These are phyloP conservation scores for Trichoderma sp. DNA, from an alignment of 2,329 filamentous ascomycete species.

Conservation along the genomic window DNA sequence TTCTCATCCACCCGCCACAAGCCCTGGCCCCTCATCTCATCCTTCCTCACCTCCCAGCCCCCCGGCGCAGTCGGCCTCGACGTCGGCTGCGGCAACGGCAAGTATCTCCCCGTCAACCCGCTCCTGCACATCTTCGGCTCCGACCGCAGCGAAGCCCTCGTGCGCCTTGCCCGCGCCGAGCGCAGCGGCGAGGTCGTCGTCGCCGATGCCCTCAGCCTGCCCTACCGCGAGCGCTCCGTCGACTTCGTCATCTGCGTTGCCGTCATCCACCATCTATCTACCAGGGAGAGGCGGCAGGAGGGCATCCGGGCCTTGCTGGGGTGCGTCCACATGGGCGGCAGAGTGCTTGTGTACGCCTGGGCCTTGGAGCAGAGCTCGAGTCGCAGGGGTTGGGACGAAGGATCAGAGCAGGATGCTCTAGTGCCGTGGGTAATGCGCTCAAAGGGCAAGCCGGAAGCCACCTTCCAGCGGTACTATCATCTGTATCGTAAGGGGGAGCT, in stretches of 20 bases:
- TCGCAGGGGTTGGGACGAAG: slow-evolving; percentile 83
- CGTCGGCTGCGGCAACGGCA: slow-evolving; percentile 94
- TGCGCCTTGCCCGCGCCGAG: slow-evolving; percentile 44
- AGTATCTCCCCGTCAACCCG: slow-evolving; percentile 80
- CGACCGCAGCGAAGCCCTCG: slow-evolving; percentile 67
- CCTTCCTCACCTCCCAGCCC: slow-evolving; percentile 64
- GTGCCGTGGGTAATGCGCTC: slow-evolving; percentile 82
- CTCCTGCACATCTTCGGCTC: slow-evolving; percentile 77
- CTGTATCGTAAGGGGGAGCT: slow-evolving; percentile 84
- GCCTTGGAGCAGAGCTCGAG: slow-evolving; percentile 87
- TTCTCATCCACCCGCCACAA: slow-evolving; percentile 76
- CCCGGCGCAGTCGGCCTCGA: slow-evolving; percentile 80
- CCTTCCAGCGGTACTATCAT: slow-evolving; percentile 91
- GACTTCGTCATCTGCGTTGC: slow-evolving; percentile 95
- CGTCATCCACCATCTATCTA: slow-evolving; percentile 90
- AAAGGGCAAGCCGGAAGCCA: slow-evolving; percentile 44
- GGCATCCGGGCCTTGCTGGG: slow-evolving; percentile 70
- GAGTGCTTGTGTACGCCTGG: slow-evolving; percentile 86
- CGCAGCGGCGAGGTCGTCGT: slow-evolving; percentile 65
- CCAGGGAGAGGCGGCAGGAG: slow-evolving; percentile 65
- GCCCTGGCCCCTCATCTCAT: slow-evolving; percentile 89
- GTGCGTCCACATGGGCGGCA: slow-evolving; percentile 61
- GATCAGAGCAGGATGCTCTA: slow-evolving; percentile 82
- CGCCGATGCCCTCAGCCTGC: slow-evolving; percentile 79
- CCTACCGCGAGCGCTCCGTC: slow-evolving; percentile 58